A percentile compares a stretch with the other conserved stretches of the same genome.
These are phyloP conservation scores for Lipomyces kockii DNA, from an alignment of 805 yeast species.

Conservation along the genomic window DNA sequence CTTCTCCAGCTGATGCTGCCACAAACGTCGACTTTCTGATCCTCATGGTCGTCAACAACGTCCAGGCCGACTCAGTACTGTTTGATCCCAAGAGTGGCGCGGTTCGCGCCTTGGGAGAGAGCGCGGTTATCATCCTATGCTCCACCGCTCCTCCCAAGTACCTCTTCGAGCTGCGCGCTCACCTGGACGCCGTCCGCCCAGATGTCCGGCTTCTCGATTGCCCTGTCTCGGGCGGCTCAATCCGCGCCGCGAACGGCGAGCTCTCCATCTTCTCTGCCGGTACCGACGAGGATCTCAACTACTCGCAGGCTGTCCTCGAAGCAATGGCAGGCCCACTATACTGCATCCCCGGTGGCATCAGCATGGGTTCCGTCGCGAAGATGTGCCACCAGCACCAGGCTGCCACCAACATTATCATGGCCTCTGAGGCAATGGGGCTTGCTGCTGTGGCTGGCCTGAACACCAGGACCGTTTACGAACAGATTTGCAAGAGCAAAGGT, in stretches of 20 bases:
- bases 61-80: conserved; percentile 28
- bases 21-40: conserved; percentile 24
- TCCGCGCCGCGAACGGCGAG: conserved; percentile 30
- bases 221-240: conserved; percentile 33
- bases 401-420: conserved; percentile 29
- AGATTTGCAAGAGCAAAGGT: conserved; percentile 17
- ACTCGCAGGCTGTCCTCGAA: conserved; percentile 19
- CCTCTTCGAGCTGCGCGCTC: conserved; percentile 15
- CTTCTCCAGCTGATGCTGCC: conserved; percentile 32
- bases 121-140: conserved; percentile 26
- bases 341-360: conserved; percentile 29
- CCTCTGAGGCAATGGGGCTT: conserved; percentile 32
- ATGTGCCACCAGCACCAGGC: conserved; percentile 33
- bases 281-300: conserved; percentile 26
- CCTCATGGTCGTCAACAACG: conserved; percentile 31
- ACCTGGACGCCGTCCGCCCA: conserved; percentile 22
- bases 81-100: conserved; percentile 26
- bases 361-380: conserved; percentile 32
- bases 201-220: conserved; percentile 28
- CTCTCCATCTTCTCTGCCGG: conserved; percentile 32
- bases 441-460: conserved; percentile 32
- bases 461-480: conserved; percentile 25
- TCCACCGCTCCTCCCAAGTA: conserved; percentile 30
- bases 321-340: conserved; percentile 29
- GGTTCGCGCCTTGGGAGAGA: conserved; percentile 16